Conservation (phyloP, 2,329 filamentous ascomycete genomes). For the Cladophialophora carrionii region DNA sequence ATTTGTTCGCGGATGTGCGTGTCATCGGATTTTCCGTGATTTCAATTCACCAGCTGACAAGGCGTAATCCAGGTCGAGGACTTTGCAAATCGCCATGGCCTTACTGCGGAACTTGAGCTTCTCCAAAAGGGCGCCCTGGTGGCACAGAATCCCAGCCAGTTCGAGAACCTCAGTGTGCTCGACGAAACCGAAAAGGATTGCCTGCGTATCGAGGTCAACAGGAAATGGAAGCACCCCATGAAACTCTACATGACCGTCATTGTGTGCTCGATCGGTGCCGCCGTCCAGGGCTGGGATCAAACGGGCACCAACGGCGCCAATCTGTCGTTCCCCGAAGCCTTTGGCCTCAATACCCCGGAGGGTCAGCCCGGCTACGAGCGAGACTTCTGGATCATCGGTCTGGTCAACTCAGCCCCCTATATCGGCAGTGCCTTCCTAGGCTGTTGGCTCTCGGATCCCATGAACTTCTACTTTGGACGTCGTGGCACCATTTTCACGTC, state of each 20-base stretch:
- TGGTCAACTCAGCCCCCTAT: slow-evolving; percentile 54
- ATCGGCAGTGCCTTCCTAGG: slow-evolving; percentile 66
- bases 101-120: slow-evolving; percentile 21
- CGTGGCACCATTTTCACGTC: slow-evolving; percentile 41
- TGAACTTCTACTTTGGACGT: slow-evolving; percentile 41
- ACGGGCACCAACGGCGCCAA: slow-evolving; percentile 53
- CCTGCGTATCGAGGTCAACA: slow-evolving; percentile 43
- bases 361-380: slow-evolving; percentile 35
- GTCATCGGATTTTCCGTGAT: neutral
- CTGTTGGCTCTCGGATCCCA: slow-evolving; percentile 41
- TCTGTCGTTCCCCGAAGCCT: slow-evolving; percentile 46
- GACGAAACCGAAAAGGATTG: slow-evolving; percentile 43
- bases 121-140: slow-evolving; percentile 39
- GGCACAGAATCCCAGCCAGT: slow-evolving; percentile 38
- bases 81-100: slow-evolving; percentile 38
- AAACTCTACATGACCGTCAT: slow-evolving; percentile 47
- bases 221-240: slow-evolving; percentile 46
- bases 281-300: slow-evolving; percentile 51
- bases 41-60: neutral
- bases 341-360: slow-evolving; percentile 40
- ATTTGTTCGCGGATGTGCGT: slow-evolving; percentile 41
- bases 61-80: slow-evolving; percentile 35
- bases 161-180: slow-evolving; percentile 42
- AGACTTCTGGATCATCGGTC: slow-evolving; percentile 49
- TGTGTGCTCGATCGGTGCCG: slow-evolving; percentile 50